Evolutionary conservation across 345 rosid species (phyloP), one percentile per base, ranked within the genome.

Genomic region (Eucalyptus regnans): DNA sequence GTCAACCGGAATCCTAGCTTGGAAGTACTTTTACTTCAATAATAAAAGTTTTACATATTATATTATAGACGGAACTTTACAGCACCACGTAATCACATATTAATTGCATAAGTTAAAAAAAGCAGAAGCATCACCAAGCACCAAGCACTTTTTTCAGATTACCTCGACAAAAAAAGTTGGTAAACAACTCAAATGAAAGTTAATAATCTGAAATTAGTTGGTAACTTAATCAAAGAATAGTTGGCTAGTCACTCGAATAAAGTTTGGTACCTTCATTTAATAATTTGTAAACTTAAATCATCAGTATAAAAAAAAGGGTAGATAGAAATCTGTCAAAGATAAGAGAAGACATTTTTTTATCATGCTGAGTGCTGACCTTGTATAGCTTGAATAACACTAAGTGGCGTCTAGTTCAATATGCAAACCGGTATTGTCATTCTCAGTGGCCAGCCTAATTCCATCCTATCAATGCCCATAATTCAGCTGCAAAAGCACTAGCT

Each of bases 11-110:
- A 60, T 27, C 31, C 7, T 4, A 27, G 7, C 31, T 3, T 27
- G 31, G 66, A 60, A 27, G 10, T 64, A 64, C 41, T 64, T 15
- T 15, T 33, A 15, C 18, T n/a, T 14, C 0, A 4, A n/a, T n/a
- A 64, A 16, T n/a, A 64, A 7, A 7, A 3, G 31, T 27, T 62
- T 6, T 29, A 7, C 3, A 11, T 7, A n/a, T n/a, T 13, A n/a
- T 64, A 64, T 7, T 15, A 64, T 3, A n/a, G 20, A n/a, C 5
- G 25, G 25, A 0, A 52, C 5, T 52, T 52, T 52, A 20, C 0
- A 52, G 3, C 0, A 3, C 6, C 5, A 15, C 10, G 7, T n/a
- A n/a, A 14, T 62, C 31, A 62, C 68, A 62, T 27, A 62, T 13
- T 6, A 29, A 62, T 12, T 62, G 17, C 8, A 12, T n/a, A n/a